phyloP scores from a whole-genome alignment of 148 eudicot genomes.

The Diospyros kaki region DNA sequence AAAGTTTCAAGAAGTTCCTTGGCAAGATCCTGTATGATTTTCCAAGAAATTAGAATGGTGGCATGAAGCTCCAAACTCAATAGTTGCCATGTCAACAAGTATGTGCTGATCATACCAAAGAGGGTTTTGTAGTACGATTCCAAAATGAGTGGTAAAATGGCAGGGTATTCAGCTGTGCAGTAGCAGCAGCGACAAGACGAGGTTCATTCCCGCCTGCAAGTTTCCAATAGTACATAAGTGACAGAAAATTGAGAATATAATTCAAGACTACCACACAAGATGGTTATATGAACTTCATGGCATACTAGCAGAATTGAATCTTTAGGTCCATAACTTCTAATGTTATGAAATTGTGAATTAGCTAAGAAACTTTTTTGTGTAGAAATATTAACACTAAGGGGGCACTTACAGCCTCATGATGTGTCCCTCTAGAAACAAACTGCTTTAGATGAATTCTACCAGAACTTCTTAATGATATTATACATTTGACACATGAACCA shows the following conservation, averaged over 20 bases:
- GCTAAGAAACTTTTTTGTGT: background rate
- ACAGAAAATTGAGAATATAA: background rate
- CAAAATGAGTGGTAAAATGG: conserved; percentile 98
- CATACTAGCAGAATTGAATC: background rate
- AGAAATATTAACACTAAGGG: background rate
- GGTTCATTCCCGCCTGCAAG: conserved; percentile 87
- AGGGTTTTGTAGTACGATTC: conserved; percentile 92
- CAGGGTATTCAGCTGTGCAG: conserved; percentile 65
- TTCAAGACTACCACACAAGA: background rate
- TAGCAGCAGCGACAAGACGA: conserved; percentile 88
- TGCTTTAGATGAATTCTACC: background rate
- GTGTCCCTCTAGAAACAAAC: background rate
- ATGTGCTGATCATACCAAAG: conserved; percentile 49
- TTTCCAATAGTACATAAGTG: conserved; percentile 8
- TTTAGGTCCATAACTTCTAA: background rate
- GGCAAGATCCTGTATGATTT: conserved; percentile 74
- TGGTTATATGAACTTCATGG: background rate
- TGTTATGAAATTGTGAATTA: background rate
- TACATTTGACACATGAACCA: too few species aligned
- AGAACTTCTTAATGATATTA: background rate
- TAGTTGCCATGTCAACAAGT: background rate
- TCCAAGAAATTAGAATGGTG: background rate
- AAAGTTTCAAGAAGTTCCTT: conserved; percentile 67
- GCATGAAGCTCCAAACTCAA: background rate
- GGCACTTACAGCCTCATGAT: background rate